A percentile compares a stretch with the other conserved stretches of the same genome.
These are phyloP conservation scores for Hericium rajendrae DNA, from an alignment of 768 basidiomycete species.

Conservation along the genomic window DNA sequence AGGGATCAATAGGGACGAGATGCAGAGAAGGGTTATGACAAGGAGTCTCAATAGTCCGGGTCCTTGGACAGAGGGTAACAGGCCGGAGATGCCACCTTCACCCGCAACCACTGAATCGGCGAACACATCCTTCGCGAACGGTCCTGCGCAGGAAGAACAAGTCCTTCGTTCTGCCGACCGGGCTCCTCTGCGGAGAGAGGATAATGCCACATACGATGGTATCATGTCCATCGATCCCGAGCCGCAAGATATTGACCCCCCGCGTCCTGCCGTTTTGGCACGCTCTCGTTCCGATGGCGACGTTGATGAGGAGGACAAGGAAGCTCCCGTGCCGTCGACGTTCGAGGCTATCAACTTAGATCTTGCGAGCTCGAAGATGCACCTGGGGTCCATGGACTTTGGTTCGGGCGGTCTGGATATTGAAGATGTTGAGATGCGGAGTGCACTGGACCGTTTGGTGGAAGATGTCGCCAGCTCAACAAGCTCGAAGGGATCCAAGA, in stretches of 20 bases:
- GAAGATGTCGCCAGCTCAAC: conserved; percentile 19
- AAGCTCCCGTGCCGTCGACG: not conserved
- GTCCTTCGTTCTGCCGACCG: not conserved
- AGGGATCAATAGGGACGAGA: conserved; percentile 45
- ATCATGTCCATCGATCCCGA: conserved; percentile 25
- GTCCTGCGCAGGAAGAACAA: not conserved
- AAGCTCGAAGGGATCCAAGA: not conserved
- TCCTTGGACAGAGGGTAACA: conserved; percentile 11
- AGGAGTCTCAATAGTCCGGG: conserved; percentile 34
- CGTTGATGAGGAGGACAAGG: not conserved
- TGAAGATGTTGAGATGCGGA: conserved; percentile 26
- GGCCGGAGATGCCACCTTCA: not conserved
- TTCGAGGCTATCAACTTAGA: conserved; percentile 19
- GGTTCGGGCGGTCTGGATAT: conserved; percentile 11
- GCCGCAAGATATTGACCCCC: conserved; percentile 24
- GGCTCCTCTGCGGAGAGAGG: conserved; percentile 7
- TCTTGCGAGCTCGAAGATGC: not conserved
- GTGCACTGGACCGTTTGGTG: conserved; percentile 33
- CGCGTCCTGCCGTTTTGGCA: conserved; percentile 18
- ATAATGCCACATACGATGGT: conserved; percentile 23
- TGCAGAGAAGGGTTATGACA: conserved; percentile 38
- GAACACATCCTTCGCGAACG: not conserved
- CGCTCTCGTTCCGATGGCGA: conserved; percentile 19
- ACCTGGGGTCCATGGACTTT: not conserved
- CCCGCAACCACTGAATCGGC: not conserved